Conservation (phyloP, 495 filamentous ascomycete species). For the Sphaerosporella brunnea region DNA sequence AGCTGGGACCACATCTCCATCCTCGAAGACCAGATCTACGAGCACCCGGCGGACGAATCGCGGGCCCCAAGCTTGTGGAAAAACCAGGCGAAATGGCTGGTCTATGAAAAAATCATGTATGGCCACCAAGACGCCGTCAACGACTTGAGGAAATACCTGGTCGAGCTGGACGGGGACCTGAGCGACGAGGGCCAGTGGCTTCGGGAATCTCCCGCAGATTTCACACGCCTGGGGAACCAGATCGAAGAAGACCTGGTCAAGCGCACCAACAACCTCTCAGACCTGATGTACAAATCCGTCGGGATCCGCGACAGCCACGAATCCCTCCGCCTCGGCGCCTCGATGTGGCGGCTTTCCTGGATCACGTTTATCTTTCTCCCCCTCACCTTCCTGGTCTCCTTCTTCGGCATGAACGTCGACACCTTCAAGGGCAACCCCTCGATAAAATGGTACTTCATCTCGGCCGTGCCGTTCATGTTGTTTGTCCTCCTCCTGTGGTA, state of each 20-base stretch:
- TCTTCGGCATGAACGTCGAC: constrained; percentile 41
- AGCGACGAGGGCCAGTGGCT: constrained; percentile 29
- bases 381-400: constrained; percentile 34
- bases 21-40: constrained; percentile 41
- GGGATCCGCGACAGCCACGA: constrained; percentile 37
- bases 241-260: constrained; percentile 36
- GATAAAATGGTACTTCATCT: constrained; percentile 37
- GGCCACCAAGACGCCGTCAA: constrained; percentile 33
- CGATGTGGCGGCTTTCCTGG: constrained; percentile 33
- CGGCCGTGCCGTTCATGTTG: constrained; percentile 31
- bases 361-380: constrained; percentile 41
- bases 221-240: constrained; percentile 29
- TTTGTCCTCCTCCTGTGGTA: constrained; percentile 34
- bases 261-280: constrained; percentile 32
- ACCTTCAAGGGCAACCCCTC: constrained; percentile 29
- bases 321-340: constrained; percentile 33
- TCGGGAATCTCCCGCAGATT: constrained; percentile 27
- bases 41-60: constrained; percentile 37
- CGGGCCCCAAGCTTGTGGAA: constrained; percentile 39
- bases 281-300: constrained; percentile 39
- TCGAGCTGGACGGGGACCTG: constrained; percentile 22
- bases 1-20: constrained; percentile 30
- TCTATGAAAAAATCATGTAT: constrained; percentile 37
- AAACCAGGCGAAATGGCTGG: constrained; percentile 35
- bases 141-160: constrained; percentile 31